Percentiles rank a stretch among this genome's conserved stretches.
These are phyloP conservation scores for Eutrema yunnanense DNA, from an alignment of 345 rosid species.

Conservation along the genomic window DNA sequence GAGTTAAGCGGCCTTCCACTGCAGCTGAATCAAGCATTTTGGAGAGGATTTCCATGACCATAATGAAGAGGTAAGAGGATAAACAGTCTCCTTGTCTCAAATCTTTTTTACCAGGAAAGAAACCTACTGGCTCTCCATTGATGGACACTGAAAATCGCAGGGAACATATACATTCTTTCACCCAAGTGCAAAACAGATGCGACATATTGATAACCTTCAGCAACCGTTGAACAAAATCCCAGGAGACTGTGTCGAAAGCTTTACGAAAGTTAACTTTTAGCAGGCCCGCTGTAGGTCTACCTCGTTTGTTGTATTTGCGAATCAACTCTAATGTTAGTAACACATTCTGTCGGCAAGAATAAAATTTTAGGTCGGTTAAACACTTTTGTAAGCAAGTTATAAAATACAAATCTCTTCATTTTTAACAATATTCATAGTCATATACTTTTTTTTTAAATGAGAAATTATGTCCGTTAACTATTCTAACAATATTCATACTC, in stretches of 20 bases:
- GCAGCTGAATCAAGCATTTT: too few species aligned
- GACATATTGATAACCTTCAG: background rate
- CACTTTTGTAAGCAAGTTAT: too few species aligned
- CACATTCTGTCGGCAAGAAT: background rate
- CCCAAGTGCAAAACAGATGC: background rate
- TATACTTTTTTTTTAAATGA: too few species aligned
- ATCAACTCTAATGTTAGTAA: background rate
- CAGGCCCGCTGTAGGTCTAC: background rate
- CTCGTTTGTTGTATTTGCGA: background rate
- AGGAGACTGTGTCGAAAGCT: background rate
- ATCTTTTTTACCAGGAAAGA: background rate
- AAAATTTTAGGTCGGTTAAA: too few species aligned
- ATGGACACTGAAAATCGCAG: background rate
- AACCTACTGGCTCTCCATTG: background rate
- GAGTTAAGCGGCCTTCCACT: too few species aligned
- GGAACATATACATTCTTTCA: background rate
- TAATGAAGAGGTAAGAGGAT: too few species aligned
- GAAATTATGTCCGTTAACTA: background rate
- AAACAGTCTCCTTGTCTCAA: background rate
- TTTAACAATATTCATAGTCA: too few species aligned
- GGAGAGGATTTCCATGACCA: too few species aligned
- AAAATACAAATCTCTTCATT: too few species aligned
- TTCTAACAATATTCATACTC: background rate
- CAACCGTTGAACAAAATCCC: background rate
- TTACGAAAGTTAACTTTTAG: background rate